Evolutionary conservation across 2,329 filamentous ascomycete genomes (phyloP), one percentile per base, ranked within the genome.

Genomic region (Sclerotinia nivalis): DNA sequence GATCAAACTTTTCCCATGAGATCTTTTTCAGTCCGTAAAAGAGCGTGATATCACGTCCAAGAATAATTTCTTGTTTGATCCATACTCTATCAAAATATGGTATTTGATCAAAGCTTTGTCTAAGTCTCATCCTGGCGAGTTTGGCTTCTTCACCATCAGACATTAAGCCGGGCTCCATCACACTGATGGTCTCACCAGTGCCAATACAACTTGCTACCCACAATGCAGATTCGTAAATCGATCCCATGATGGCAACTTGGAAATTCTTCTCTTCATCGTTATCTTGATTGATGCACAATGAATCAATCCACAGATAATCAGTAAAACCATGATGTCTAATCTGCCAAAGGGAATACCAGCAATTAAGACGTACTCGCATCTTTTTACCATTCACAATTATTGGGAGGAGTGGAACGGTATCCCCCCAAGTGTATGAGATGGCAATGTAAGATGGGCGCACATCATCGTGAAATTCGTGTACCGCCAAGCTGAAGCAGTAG

Each of bases 211-310:
- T 58, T 28, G 66, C 68, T 0, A 73, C 71, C 12, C 65, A 69
- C 10, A 70, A 43, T 18, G 73, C 73, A 40, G 67, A 68, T 8
- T 47, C 59, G n/a, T 74, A 74, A 18, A 74, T 55, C 31, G 66
- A 66, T 43, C 72, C 61, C 71, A 74, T 75, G 3, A 55, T 49
- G 6, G 68, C 50, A 1, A 75, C 68, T 34, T 75, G 73, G 1
- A 61, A 56, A 20, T 62, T 70, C 47, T 69, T 71, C 37, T 75
- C 72, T 2, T 34, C 47, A 22, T 66, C 52, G 25, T 74, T 50
- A 2, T 54, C 52, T 56, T 75, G 72, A 59, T 74, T 66, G 47
- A 75, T 74, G 25, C 73, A 75, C 1, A 74, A n/a, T 5, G 70
- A 70, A 69, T 73, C 73, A 2, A 71, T 70, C 71, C 71, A 75